Percentiles rank a stretch among this genome's conserved stretches.
Evolutionary conservation across 176 grass and related monocot genomes (phyloP).

Genomic region (Sorghum bicolor): Sorghum_bicolor_NCBIv3 NC_012876.2:1755001-1755500

Average conservation of each 20-base stretch:
- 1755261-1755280: conserved; percentile 94
- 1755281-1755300: conserved; percentile 91
- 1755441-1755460: not conserved
- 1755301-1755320: conserved; percentile 92
- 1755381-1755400: not conserved
- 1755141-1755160: not conserved
- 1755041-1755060: not conserved
- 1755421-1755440: not conserved
- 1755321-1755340: conserved; percentile 83
- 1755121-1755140: not conserved
- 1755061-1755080: not conserved
- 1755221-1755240: conserved; percentile 54
- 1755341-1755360: not conserved
- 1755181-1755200: not conserved
- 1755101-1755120: not conserved
- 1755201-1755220: not conserved
- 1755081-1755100: not conserved
- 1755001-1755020: not conserved
- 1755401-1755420: not conserved
- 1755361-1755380: conserved; percentile 47
- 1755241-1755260: conserved; percentile 97
- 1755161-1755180: conserved; percentile 9
- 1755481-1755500: conserved; percentile 12
- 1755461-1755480: not conserved
- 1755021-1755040: not conserved